Percentiles rank a stretch among this genome's conserved stretches.
Conservation (phyloP, 169 alveolate species). For the Plasmodium chabaudi region DNA sequence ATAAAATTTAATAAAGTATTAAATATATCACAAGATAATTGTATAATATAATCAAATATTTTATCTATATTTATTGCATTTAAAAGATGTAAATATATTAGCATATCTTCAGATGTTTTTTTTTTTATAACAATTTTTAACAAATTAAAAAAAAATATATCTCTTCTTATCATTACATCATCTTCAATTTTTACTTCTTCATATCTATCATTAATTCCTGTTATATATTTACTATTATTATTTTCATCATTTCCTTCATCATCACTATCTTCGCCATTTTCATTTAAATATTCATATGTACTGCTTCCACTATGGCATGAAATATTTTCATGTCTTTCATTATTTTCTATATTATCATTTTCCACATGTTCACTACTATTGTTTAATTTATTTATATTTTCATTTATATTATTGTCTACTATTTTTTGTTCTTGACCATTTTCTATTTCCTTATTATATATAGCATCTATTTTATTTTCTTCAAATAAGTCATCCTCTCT, state of each 20-base stretch:
- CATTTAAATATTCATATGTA: constrained; percentile 9
- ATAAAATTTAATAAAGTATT: constrained; percentile 87
- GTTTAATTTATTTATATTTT: no score
- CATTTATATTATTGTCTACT: no score
- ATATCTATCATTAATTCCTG: constrained; percentile 77
- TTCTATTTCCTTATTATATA: no score
- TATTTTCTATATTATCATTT: no score
- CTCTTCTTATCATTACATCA: constrained; percentile 79
- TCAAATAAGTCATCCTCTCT: no score
- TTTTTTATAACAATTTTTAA: constrained; percentile 79
- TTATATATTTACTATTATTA: constrained; percentile 77
- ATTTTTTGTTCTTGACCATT: no score
- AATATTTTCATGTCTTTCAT: constrained; percentile 55
- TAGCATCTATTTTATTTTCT: no score
- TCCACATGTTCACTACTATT: no score
- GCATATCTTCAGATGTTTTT: constrained; percentile 81
- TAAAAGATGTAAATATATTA: constrained; percentile 79
- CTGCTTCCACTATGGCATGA: constrained; percentile 70
- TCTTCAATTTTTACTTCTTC: constrained; percentile 79
- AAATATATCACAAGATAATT: constrained; percentile 88
- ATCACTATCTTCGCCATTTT: constrained; percentile 7
- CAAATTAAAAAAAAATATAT: constrained; percentile 80
- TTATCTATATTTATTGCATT: constrained; percentile 79
- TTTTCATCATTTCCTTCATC: constrained; percentile 65
- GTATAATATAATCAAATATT: constrained; percentile 80